Conservation (phyloP, 306 rosid genomes). For the Prinsepia uniflora region DNA sequence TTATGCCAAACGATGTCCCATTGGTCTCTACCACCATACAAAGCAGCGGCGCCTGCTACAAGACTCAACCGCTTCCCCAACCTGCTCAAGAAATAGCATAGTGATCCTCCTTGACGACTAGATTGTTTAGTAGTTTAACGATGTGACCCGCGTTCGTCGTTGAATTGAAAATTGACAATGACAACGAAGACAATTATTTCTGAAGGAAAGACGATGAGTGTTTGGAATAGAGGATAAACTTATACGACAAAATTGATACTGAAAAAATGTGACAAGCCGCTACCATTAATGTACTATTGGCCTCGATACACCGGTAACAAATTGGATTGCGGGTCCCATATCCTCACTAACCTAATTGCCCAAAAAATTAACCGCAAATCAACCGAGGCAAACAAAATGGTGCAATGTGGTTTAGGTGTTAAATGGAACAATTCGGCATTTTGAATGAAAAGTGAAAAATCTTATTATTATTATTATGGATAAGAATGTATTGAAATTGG, state of each 20-base stretch:
- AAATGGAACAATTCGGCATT: no score
- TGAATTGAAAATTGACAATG: conserved; percentile 33
- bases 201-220: conserved; percentile 46
- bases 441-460: no score
- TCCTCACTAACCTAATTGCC: no score
- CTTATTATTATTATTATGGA: no score
- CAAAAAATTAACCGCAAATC: no score
- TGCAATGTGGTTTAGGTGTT: no score
- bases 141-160: conserved; percentile 7
- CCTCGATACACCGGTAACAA: no score
- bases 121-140: conserved; percentile 6
- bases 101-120: conserved; percentile 30
- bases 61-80: conserved; percentile 71
- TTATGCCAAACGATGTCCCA: conserved; percentile 53
- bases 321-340: no score
- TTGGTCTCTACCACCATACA: conserved; percentile 66
- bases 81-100: conserved; percentile 75
- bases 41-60: conserved; percentile 72
- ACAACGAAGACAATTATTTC: conserved; percentile 23
- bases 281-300: conserved; percentile 54
- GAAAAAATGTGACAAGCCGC: no score
- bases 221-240: conserved; percentile 43
- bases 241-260: conserved; percentile 56
- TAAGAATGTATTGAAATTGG: neutral
- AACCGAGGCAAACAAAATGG: no score